Conservation (phyloP, 1,284 basidiomycete genomes). For the Bondarzewia mesenterica region DNA sequence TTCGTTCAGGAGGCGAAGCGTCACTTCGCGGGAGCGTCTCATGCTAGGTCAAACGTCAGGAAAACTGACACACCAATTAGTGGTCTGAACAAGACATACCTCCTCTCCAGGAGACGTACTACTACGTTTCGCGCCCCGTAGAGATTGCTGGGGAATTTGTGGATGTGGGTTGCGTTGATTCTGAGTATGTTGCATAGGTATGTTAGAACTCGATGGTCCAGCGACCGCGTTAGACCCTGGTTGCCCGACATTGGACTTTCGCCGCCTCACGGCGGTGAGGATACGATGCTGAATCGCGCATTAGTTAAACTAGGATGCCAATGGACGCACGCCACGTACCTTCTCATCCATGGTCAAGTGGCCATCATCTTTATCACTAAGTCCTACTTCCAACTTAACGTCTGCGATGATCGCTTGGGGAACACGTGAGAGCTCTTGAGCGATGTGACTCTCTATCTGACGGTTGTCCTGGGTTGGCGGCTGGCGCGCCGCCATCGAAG, state of each 20-base stretch:
- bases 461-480: constrained; percentile 20
- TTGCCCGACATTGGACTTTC: constrained; percentile 9
- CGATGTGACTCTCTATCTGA: constrained; percentile 14
- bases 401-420: constrained; percentile 22
- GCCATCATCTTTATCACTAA: constrained; percentile 41
- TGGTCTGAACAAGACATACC: constrained; percentile 26
- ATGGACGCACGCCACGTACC: constrained; percentile 28
- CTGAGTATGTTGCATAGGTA: constrained; percentile 24
- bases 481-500: constrained; percentile 41
- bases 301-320: constrained; percentile 9
- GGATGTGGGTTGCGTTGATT: constrained; percentile 16
- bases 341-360: constrained; percentile 44
- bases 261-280: constrained; percentile 20
- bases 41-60: constrained; percentile 27
- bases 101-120: constrained; percentile 68
- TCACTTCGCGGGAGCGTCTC: constrained; percentile 45
- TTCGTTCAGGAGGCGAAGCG: constrained; percentile 55
- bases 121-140: constrained; percentile 45
- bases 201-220: constrained; percentile 16
- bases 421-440: constrained; percentile 30
- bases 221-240: constrained; percentile 12
- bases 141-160: constrained; percentile 18
- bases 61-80: constrained; percentile 6
- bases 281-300: constrained; percentile 29
- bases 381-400: constrained; percentile 38